phyloP scores from a whole-genome alignment of 1,284 basidiomycete genomes.

The Pisolithus thermaeus region DNA sequence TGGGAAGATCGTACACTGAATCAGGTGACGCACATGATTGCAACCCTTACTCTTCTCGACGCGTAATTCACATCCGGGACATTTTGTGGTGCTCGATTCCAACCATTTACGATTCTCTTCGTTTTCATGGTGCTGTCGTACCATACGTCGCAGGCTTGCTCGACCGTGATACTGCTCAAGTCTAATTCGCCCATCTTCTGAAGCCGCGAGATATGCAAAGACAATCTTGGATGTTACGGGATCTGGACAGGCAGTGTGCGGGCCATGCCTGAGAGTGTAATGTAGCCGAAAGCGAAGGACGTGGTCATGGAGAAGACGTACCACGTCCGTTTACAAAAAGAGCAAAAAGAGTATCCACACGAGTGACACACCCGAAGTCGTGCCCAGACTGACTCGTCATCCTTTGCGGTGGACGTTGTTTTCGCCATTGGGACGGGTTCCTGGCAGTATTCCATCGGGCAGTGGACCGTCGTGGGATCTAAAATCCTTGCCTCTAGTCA shows the following conservation, averaged over 20 bases:
- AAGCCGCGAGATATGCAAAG: constrained; percentile 52
- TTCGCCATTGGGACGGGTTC: constrained; percentile 56
- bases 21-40: constrained; percentile 55
- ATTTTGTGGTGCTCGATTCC: constrained; percentile 53
- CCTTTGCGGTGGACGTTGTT: constrained; percentile 30
- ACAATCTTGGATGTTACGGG: constrained; percentile 57
- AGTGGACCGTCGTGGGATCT: constrained; percentile 75
- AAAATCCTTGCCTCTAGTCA: neutral
- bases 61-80: constrained; percentile 61
- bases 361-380: constrained; percentile 59
- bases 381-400: constrained; percentile 59
- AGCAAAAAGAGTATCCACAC: constrained; percentile 69
- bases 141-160: constrained; percentile 48
- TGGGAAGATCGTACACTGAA: constrained; percentile 2
- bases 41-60: constrained; percentile 76
- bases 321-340: constrained; percentile 72
- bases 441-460: constrained; percentile 71
- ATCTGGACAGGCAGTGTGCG: constrained; percentile 58
- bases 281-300: constrained; percentile 1
- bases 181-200: constrained; percentile 38
- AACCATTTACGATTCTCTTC: constrained; percentile 63
- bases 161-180: constrained; percentile 63
- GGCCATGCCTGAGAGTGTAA: constrained; percentile 57
- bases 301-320: constrained; percentile 23
- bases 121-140: constrained; percentile 59